Conservation (phyloP, 441 rosid genomes). For the Erysimum cheiri region DNA sequence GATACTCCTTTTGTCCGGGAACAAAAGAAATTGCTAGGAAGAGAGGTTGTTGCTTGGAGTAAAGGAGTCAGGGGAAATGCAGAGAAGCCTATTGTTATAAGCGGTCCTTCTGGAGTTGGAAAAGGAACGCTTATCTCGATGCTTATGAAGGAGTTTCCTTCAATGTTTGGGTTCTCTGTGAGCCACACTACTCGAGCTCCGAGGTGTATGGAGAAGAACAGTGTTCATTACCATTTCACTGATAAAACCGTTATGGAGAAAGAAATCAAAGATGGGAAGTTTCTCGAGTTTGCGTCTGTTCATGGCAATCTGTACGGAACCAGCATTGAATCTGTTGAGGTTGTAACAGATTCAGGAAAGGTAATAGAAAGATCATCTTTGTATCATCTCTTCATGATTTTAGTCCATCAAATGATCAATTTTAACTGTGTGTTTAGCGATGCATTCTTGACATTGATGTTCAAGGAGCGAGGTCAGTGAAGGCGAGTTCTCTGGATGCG, state of each 20-base stretch:
- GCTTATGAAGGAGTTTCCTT: slow-evolving; percentile 86
- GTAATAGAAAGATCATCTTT: slow-evolving; percentile 46
- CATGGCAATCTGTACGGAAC: slow-evolving; percentile 92
- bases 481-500: slow-evolving; percentile 75
- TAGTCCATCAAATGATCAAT: background rate
- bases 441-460: slow-evolving; percentile 98
- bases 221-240: slow-evolving; percentile 81
- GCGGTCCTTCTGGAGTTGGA: slow-evolving; percentile 98
- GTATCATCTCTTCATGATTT: slow-evolving; percentile 6
- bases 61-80: slow-evolving; percentile 77
- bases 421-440: slow-evolving; percentile 53
- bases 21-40: slow-evolving; percentile 54
- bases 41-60: slow-evolving; percentile 94
- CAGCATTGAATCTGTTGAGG: slow-evolving; percentile 93
- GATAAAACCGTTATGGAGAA: slow-evolving; percentile 76
- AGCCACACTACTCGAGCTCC: slow-evolving; percentile 94
- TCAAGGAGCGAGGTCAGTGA: slow-evolving; percentile 89
- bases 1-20: slow-evolving; percentile 72
- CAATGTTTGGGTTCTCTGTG: slow-evolving; percentile 89
- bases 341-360: slow-evolving; percentile 86
- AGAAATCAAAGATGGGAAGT: slow-evolving; percentile 76
- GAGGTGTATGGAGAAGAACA: slow-evolving; percentile 68
- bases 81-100: slow-evolving; percentile 81
- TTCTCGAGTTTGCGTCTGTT: slow-evolving; percentile 88
- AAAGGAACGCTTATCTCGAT: slow-evolving; percentile 81